These are phyloP conservation scores for Puccinia horiana DNA, from an alignment of 1,284 basidiomycete genomes.

Conservation along the genomic window DNA sequence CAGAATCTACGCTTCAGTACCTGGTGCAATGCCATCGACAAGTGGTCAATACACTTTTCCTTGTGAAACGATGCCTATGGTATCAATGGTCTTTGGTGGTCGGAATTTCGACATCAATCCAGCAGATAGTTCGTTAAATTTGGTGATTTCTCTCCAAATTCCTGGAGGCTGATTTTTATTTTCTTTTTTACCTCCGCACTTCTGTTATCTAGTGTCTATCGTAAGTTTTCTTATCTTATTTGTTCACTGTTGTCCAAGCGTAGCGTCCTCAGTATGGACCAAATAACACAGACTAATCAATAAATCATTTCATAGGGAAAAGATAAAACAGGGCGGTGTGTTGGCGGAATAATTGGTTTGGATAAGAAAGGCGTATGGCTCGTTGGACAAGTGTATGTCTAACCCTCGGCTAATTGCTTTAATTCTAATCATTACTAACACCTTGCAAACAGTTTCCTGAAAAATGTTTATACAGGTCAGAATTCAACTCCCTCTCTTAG, in stretches of 20 bases:
- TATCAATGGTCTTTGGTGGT: conserved; percentile 35
- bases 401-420: background rate
- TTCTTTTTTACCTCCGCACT: background rate
- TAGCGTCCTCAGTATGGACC: background rate
- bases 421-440: background rate
- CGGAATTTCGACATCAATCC: conserved; percentile 35
- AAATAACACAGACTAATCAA: background rate
- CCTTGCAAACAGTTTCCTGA: conserved; percentile 15
- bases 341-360: conserved; percentile 33
- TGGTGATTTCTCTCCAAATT: background rate
- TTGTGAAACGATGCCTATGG: conserved; percentile 10
- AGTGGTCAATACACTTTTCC: conserved; percentile 39
- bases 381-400: conserved; percentile 41
- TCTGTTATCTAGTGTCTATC: conserved; percentile 24
- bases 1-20: conserved; percentile 36
- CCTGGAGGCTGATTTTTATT: background rate
- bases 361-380: conserved; percentile 29
- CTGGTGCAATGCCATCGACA: background rate
- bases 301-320: conserved; percentile 4
- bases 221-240: background rate
- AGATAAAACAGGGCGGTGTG: conserved; percentile 16
- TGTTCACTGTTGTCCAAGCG: no score
- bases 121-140: conserved; percentile 18
- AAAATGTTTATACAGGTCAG: conserved; percentile 46
- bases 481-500: background rate